Evolutionary conservation across 1,284 basidiomycete species (phyloP), one percentile per base, ranked within the genome.

Genomic region (Apiotrichum montevideense): DNA sequence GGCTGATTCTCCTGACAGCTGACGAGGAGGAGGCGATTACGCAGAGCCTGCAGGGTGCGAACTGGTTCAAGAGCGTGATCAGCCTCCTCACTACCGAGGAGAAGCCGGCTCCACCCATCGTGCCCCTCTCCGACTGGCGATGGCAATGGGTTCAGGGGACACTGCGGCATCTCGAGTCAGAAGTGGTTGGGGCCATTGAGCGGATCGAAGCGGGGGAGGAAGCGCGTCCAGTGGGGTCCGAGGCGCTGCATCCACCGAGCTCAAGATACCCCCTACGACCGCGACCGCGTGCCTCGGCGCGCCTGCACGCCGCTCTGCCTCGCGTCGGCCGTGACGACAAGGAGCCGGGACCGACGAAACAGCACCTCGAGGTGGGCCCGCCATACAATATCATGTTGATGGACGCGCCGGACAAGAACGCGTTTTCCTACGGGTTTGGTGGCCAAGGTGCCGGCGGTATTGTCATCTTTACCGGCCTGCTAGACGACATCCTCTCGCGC

Each of bases 371-470:
- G 51, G 77, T 86, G 6, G 90, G 90, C 0, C 88, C 90, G 43
- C 90, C 91, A 0, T 95, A 91, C 71, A 88, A 87, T 34, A 76
- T 95, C 8, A 79, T 95, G 51, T 72, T 94, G n/a, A 83, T 92
- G 53, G 87, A 93, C 58, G 84, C 85, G 56, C 85, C 88, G 0
- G 84, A 87, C 51, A 34, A 81, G 81, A 95, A 93, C 67, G 91
- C 91, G 1, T 92, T 95, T 69, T 90, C 87, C 1, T 93, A 91
- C 69, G 90, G 91, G 1, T 94, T 94, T 65, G 91, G 91, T 11
- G 87, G 88, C 1, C 83, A 90, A 66, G 89, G 90, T 33, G 89
- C 87, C 0, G 90, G 89, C 52, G 91, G 91, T 1, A 83, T 95
- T 56, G 91, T 95, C 51, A 84, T 95, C 3, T 93, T 89, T 71